These are phyloP conservation scores for Xylariaceae sp. DNA, from an alignment of 2,329 filamentous ascomycete species.

Conservation along the genomic window DNA sequence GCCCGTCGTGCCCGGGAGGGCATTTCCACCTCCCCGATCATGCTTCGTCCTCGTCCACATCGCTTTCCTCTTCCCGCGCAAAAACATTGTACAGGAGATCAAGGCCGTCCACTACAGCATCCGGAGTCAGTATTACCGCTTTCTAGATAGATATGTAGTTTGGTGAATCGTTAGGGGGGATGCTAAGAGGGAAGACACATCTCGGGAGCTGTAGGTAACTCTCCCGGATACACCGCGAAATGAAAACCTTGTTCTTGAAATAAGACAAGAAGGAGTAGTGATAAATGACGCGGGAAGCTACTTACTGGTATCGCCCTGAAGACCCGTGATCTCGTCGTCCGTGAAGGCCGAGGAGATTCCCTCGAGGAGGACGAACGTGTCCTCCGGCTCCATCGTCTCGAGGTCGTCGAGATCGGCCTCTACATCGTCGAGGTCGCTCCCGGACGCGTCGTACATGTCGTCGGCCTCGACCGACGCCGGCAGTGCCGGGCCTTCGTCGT, in stretches of 20 bases:
- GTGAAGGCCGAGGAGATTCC: neutral
- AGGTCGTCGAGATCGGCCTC: constrained; percentile 6
- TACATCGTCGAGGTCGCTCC: neutral
- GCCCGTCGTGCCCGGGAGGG: no score
- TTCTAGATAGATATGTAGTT: no score
- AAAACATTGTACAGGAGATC: neutral
- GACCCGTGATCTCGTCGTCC: neutral
- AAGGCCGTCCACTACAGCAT: neutral
- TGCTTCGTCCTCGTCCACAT: neutral
- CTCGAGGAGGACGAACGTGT: neutral
- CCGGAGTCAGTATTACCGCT: no score
- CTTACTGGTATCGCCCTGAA: neutral
- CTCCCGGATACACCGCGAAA: no score
- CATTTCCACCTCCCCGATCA: neutral
- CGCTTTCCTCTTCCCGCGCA: neutral
- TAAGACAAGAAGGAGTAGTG: no score
- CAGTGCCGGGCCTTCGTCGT: no score
- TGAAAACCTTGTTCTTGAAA: no score
- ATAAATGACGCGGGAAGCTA: no score
- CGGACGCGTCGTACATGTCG: no score
- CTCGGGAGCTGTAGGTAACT: no score
- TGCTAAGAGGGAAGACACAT: no score
- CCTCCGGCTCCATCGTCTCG: neutral
- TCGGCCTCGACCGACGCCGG: neutral
- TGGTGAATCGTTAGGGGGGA: no score